Evolutionary conservation across 441 rosid species (phyloP), one percentile per base, ranked within the genome.

Genomic region (Pelargonium fulgidum): DNA sequence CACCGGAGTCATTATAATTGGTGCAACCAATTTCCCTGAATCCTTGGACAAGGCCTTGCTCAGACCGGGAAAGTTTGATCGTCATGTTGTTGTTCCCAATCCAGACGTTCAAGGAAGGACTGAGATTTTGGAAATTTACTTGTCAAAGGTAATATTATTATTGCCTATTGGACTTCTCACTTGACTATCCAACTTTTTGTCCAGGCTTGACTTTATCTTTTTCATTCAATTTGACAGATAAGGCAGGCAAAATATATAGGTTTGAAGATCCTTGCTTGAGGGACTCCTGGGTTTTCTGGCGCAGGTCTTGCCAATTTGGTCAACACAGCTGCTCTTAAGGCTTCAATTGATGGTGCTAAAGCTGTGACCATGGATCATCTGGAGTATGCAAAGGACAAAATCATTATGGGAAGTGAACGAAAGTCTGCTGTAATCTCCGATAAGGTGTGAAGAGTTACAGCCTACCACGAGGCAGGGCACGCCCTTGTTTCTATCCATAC

Each of bases 401-500:
- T 94, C 81, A 83, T 89, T 87, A 89, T 94, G 98, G 99, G 98
- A 70, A 94, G 96, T 50, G 99, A 94, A 75, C 80, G 99, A 63
- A 94, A 94, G 73, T 94, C 97, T 0, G 97, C 97, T 41, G 97
- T 92, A 64, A 88, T 90, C 24, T 92, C 99, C 5, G 87, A 86
- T 0, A 92, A 89, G 81, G 86, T 92, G 10, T 75, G 96, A 12
- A 87, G 68, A 73, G 73, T 82, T 45, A 92, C 97, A 16, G 99
- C 99, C 54, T 94, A 84, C 77, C 99, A 94, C 58, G 99, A 94
- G 86, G 94, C 90, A 56, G 99, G 98, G 7, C 99, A 94, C 79
- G 99, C 99, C 54, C 90, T 94, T 50, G 97, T 94, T 48, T 97
- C 99, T 45, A 79, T 90, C 65, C 89, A 88, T 76, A 89, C 96